Base-by-base conservation (phyloP, 495 filamentous ascomycete genomes). In the Choiromyces venosus region DNA sequence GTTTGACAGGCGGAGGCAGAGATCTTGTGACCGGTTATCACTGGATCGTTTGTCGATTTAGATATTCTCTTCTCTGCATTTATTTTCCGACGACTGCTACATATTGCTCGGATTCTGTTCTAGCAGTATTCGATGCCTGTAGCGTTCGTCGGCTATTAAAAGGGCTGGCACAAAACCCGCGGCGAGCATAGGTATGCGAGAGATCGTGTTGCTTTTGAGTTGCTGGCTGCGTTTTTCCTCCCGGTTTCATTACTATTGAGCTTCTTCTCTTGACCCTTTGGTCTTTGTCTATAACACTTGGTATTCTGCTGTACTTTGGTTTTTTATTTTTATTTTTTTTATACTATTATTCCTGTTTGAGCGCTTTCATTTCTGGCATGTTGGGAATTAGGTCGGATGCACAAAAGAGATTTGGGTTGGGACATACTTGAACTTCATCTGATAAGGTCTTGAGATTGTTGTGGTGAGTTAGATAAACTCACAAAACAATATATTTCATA, bases 1-100 rank as follows among this genome's bases (percentile, higher is more conserved):
- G 37, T 56, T 36, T 67, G 40, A 38, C 39, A 80, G 79, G 69
- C 65, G 79, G 67, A 73, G 80, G 39, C 80, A 81, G 64, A 67
- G 80, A 61, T 81, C 80, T 19, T 81, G 72, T 70, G 80, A 81
- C 73, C 80, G 80, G 9, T 56, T 81, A 33, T 81, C 79, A 36
- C 56, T 81, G 61, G 80, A 81, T 75, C 73, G 80, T 33, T 65
- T 81, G 64, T 81, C 80, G 37, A 77, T 81, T 69, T 77, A 77
- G 39, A 61, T 61, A 33, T 33, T 61, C 52, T 33, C 25, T 61
- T 61, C 52, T 61, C 52, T 25, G 14, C 46, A 18, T 61, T 16
- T 61, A 16, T 61, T 61, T 16, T 61, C 25, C 52, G 10, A 33
- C 25, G 52, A 61, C 10, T 4, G 25, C 52, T 61, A 33, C 52